These are phyloP conservation scores for Saksenaea oblongispora DNA, from an alignment of 371 early-diverging fungal species.

Conservation along the genomic window DNA sequence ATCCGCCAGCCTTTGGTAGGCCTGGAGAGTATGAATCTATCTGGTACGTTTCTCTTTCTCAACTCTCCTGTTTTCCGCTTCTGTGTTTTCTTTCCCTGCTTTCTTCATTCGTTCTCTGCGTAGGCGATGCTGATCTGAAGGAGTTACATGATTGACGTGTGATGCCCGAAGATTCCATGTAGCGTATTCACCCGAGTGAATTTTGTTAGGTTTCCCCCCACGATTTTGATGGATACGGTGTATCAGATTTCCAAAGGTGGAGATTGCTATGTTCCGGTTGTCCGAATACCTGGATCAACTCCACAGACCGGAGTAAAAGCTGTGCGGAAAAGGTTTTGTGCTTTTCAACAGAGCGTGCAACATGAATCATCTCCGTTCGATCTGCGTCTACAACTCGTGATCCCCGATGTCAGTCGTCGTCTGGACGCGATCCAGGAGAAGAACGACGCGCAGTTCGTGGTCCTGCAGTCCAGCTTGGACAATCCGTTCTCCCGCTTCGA, in stretches of 20 bases:
- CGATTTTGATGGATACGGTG: too few relatives aligned
- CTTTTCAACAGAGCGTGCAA: neutral
- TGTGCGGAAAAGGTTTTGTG: too few relatives aligned
- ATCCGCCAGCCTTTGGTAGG: too few relatives aligned
- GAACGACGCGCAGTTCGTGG: neutral
- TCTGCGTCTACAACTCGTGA: neutral
- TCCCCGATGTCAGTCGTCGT: neutral
- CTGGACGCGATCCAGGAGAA: neutral
- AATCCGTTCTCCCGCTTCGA: too few relatives aligned
- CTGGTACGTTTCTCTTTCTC: too few relatives aligned
- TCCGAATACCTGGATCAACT: neutral
- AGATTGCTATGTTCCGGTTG: neutral
- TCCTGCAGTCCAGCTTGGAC: too few relatives aligned
- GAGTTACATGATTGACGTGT: too few relatives aligned
- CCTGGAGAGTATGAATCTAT: too few relatives aligned
- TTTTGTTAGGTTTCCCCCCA: neutral
- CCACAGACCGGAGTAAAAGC: neutral
- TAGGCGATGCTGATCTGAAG: too few relatives aligned
- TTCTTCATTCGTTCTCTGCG: too few relatives aligned
- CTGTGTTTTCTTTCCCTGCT: too few relatives aligned
- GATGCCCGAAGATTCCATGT: neutral
- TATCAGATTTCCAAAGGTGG: neutral
- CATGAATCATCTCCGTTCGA: neutral
- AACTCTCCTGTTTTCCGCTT: too few relatives aligned
- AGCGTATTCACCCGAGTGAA: neutral